These are phyloP conservation scores for Acanthamoeba lenticulata DNA, from an alignment of 208 protist species.

Conservation along the genomic window DNA sequence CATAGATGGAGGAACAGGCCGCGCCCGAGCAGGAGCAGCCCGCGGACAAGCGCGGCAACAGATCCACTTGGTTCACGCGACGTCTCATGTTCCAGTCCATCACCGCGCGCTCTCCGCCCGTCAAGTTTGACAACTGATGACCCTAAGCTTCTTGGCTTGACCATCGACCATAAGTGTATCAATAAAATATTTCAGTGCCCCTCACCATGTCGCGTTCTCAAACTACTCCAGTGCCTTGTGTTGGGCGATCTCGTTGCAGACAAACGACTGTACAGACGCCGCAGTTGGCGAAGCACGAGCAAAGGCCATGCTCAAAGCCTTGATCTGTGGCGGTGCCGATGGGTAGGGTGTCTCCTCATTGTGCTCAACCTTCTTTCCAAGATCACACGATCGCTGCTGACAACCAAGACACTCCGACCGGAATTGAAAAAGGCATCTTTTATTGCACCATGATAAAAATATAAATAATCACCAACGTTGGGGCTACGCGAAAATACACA, in stretches of 20 bases:
- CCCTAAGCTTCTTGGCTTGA: too few species aligned
- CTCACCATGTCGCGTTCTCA: too few species aligned
- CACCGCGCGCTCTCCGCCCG: not conserved
- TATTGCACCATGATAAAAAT: too few species aligned
- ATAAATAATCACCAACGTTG: too few species aligned
- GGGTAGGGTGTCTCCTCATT: not conserved
- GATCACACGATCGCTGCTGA: too few species aligned
- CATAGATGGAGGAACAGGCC: not conserved
- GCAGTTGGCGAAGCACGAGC: not conserved
- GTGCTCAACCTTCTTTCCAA: not conserved
- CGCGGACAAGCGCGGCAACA: not conserved
- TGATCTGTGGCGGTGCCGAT: not conserved
- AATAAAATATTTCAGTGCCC: too few species aligned
- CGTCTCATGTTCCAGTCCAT: slow-evolving; percentile 34
- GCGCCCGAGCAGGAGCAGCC: not conserved
- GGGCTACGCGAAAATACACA: too few species aligned
- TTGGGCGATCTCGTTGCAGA: too few species aligned
- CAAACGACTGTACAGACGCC: not conserved
- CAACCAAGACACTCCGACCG: too few species aligned
- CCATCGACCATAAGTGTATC: too few species aligned
- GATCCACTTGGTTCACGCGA: not conserved
- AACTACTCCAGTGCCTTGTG: too few species aligned
- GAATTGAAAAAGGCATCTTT: too few species aligned
- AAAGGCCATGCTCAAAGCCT: not conserved
- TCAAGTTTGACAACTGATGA: not conserved